A percentile compares a stretch with the other conserved stretches of the same genome.
phyloP scores from a whole-genome alignment of 768 basidiomycete genomes.

The Lactarius akahatsu region DNA sequence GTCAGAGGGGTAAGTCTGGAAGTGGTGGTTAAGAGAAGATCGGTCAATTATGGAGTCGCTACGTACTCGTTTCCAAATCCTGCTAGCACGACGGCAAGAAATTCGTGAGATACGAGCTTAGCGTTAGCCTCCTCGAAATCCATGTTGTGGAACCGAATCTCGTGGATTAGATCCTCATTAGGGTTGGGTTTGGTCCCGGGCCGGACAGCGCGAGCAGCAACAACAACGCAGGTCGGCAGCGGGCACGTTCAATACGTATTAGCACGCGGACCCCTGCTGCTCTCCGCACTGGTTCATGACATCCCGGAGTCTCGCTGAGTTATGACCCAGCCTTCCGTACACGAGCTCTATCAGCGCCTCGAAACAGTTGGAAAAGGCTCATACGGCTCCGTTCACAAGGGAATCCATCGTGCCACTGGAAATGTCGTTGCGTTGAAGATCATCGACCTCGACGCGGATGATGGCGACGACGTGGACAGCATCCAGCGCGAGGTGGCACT shows the following conservation, averaged over 20 bases:
- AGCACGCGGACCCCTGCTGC: background rate
- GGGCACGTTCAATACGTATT: background rate
- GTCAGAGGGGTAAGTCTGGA: slow-evolving; percentile 72
- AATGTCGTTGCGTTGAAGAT: slow-evolving; percentile 96
- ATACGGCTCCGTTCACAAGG: slow-evolving; percentile 94
- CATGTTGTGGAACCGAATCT: slow-evolving; percentile 37
- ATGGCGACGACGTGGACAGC: slow-evolving; percentile 88
- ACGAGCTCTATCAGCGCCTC: slow-evolving; percentile 79
- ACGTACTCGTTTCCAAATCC: slow-evolving; percentile 91
- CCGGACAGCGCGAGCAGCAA: background rate
- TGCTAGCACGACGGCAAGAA: slow-evolving; percentile 83
- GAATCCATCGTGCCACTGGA: slow-evolving; percentile 77
- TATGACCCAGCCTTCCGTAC: slow-evolving; percentile 60
- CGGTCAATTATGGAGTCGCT: background rate
- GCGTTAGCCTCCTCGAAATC: slow-evolving; percentile 55
- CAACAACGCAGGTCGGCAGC: background rate
- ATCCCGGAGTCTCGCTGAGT: background rate
- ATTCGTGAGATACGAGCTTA: slow-evolving; percentile 65
- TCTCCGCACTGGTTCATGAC: slow-evolving; percentile 11
- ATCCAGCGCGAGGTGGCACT: slow-evolving; percentile 96
- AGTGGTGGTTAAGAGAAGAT: slow-evolving; percentile 9
- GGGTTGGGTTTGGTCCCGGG: background rate
- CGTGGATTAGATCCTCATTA: background rate
- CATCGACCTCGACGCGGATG: slow-evolving; percentile 95
- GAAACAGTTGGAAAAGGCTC: slow-evolving; percentile 95